Evolutionary conservation across 768 basidiomycete genomes (phyloP).

Genomic region (Melanogaster broomeanus): DNA sequence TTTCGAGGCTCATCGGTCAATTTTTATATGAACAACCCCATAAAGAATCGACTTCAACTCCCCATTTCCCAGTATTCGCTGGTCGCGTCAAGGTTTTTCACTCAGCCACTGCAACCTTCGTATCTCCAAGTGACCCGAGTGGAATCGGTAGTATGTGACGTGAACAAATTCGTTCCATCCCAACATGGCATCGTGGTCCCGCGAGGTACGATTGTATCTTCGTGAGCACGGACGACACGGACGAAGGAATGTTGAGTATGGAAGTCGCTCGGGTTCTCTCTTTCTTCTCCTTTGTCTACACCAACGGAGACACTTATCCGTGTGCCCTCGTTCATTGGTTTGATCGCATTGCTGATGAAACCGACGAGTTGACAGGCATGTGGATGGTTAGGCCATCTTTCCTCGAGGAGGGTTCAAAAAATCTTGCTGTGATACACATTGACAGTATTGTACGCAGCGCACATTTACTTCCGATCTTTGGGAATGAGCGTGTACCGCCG

Average conservation of each 20-base stretch:
- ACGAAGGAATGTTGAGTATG: slow-evolving; percentile 26
- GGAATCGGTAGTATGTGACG: too few relatives aligned
- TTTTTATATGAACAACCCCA: too few relatives aligned
- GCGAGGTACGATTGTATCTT: slow-evolving; percentile 34
- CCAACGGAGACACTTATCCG: slow-evolving; percentile 10
- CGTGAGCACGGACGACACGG: slow-evolving; percentile 13
- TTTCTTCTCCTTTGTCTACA: slow-evolving; percentile 18
- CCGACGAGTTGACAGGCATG: slow-evolving; percentile 22
- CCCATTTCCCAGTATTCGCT: too few relatives aligned
- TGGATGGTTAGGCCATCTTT: slow-evolving; percentile 18
- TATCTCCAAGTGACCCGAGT: too few relatives aligned
- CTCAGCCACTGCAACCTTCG: too few relatives aligned
- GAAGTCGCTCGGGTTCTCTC: slow-evolving; percentile 22
- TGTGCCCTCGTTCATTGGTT: slow-evolving; percentile 26
- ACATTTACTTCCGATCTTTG: slow-evolving; percentile 20
- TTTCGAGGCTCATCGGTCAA: too few relatives aligned
- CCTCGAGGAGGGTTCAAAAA: neutral
- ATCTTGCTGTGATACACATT: slow-evolving; percentile 13
- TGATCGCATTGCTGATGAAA: slow-evolving; percentile 5
- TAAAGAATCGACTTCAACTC: too few relatives aligned
- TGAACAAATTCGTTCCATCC: slow-evolving; percentile 31
- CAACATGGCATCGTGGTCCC: slow-evolving; percentile 28
- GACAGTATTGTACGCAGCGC: slow-evolving; percentile 12
- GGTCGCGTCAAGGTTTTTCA: too few relatives aligned
- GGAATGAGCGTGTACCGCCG: slow-evolving; percentile 16